These are phyloP conservation scores for Tilletia setariae DNA, from an alignment of 1,284 basidiomycete genomes.

Conservation along the genomic window DNA sequence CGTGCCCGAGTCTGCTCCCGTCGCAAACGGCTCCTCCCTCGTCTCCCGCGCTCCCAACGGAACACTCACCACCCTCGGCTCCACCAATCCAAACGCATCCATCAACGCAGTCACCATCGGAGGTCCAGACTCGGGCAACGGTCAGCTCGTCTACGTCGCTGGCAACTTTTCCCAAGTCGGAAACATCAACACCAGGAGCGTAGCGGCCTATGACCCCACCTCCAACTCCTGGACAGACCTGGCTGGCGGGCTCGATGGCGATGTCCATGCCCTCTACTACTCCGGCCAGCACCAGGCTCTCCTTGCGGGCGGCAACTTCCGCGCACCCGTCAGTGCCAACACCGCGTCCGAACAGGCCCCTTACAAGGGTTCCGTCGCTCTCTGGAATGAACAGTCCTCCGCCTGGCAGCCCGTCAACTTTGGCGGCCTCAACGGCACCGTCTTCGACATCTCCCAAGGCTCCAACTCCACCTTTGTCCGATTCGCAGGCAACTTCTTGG, in stretches of 20 bases:
- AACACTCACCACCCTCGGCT: constrained; percentile 40
- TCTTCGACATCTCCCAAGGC: constrained; percentile 74
- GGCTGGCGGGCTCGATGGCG: constrained; percentile 60
- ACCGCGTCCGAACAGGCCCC: constrained; percentile 41
- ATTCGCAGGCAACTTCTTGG: constrained; percentile 78
- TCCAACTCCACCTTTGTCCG: constrained; percentile 71
- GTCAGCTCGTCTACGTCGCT: constrained; percentile 47
- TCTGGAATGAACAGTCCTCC: constrained; percentile 68
- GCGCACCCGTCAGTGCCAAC: constrained; percentile 53
- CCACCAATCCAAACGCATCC: constrained; percentile 49
- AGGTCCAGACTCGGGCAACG: constrained; percentile 22
- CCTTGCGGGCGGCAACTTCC: constrained; percentile 81
- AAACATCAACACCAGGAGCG: constrained; percentile 37
- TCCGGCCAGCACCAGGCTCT: constrained; percentile 69
- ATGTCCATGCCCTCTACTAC: constrained; percentile 75
- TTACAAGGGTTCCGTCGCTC: constrained; percentile 66
- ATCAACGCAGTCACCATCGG: constrained; percentile 47
- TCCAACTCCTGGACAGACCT: not conserved
- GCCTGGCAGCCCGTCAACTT: constrained; percentile 77
- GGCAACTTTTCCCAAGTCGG: constrained; percentile 52
- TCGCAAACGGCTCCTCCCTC: constrained; percentile 22
- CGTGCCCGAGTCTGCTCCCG: not conserved
- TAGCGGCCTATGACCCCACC: constrained; percentile 39
- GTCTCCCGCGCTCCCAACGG: constrained; percentile 40
- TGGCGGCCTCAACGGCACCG: constrained; percentile 74